phyloP scores from a whole-genome alignment of 1,284 basidiomycete genomes.

The Ganoderma multipileum region DNA sequence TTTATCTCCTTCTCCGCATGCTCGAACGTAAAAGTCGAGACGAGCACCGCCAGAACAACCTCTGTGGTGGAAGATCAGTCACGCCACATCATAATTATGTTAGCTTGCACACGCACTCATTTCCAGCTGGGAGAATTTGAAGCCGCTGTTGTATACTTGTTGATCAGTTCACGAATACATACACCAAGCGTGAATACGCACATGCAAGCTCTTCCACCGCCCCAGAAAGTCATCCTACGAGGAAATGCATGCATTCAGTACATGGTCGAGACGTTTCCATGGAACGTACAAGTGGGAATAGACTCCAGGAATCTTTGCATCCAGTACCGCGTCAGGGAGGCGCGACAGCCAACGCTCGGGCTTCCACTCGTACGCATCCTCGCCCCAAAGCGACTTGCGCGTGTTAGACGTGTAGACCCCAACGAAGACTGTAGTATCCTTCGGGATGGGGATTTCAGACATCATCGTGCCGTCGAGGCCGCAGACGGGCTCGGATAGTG shows the following conservation, averaged over 20 bases:
- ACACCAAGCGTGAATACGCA: constrained; percentile 18
- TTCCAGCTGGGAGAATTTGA: constrained; percentile 31
- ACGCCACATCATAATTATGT: neutral
- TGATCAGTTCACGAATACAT: neutral
- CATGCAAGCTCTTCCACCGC: constrained; percentile 41
- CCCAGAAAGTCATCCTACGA: constrained; percentile 35
- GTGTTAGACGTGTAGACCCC: constrained; percentile 24
- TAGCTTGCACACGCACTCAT: constrained; percentile 25
- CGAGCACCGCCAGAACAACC: constrained; percentile 30
- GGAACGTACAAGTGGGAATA: constrained; percentile 21
- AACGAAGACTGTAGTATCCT: constrained; percentile 22
- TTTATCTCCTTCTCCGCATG: constrained; percentile 25
- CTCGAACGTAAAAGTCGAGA: constrained; percentile 30
- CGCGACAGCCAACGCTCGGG: constrained; percentile 27
- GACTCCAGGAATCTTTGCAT: constrained; percentile 25
- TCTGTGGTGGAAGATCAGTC: constrained; percentile 17
- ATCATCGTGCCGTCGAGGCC: constrained; percentile 24
- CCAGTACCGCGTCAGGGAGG: constrained; percentile 18
- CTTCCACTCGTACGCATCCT: constrained; percentile 26
- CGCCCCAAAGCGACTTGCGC: constrained; percentile 22
- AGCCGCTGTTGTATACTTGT: constrained; percentile 15
- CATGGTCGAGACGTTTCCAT: neutral
- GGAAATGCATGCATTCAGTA: constrained; percentile 2
- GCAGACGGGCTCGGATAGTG: constrained; percentile 22
- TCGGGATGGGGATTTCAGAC: constrained; percentile 22